Percentiles rank a stretch among this genome's conserved stretches.
Evolutionary conservation across 2,329 filamentous ascomycete species (phyloP).

Genomic region (Hypoxylon sp.): DNA sequence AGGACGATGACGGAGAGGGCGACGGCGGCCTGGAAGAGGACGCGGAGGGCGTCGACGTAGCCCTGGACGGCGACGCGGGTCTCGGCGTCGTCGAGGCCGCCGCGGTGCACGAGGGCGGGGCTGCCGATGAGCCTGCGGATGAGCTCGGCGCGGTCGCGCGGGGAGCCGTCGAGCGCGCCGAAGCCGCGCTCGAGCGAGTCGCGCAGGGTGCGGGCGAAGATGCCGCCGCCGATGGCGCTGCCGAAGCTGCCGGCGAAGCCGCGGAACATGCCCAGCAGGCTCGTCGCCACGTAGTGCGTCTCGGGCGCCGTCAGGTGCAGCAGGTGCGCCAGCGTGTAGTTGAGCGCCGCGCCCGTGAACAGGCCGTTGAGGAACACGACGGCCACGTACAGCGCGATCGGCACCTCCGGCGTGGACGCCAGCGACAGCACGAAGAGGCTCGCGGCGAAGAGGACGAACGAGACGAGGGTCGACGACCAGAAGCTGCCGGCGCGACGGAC

Average conservation of each 20-base stretch:
- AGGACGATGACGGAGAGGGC: slow-evolving; percentile 54
- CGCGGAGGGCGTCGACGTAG: slow-evolving; percentile 56
- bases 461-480: slow-evolving; percentile 68
- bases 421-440: slow-evolving; percentile 65
- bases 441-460: slow-evolving; percentile 68
- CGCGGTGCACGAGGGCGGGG: slow-evolving; percentile 58
- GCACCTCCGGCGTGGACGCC: slow-evolving; percentile 60
- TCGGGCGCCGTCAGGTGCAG: slow-evolving; percentile 73
- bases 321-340: slow-evolving; percentile 83
- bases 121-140: slow-evolving; percentile 59
- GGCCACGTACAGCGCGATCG: slow-evolving; percentile 62
- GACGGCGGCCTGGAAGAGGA: slow-evolving; percentile 58
- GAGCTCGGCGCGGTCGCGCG: slow-evolving; percentile 50
- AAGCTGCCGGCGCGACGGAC: slow-evolving; percentile 77
- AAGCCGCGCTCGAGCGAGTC: slow-evolving; percentile 66
- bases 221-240: slow-evolving; percentile 78
- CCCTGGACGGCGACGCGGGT: slow-evolving; percentile 55
- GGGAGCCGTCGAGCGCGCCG: slow-evolving; percentile 50
- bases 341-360: slow-evolving; percentile 74
- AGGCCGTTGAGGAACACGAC: slow-evolving; percentile 75
- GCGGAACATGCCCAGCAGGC: slow-evolving; percentile 79
- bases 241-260: slow-evolving; percentile 85
- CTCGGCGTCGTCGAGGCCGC: slow-evolving; percentile 52
- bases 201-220: slow-evolving; percentile 71
- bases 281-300: slow-evolving; percentile 78